Evolutionary conservation across 2,329 filamentous ascomycete species (phyloP), one percentile per base, ranked within the genome.

Genomic region (Thielaviopsis populi): DNA sequence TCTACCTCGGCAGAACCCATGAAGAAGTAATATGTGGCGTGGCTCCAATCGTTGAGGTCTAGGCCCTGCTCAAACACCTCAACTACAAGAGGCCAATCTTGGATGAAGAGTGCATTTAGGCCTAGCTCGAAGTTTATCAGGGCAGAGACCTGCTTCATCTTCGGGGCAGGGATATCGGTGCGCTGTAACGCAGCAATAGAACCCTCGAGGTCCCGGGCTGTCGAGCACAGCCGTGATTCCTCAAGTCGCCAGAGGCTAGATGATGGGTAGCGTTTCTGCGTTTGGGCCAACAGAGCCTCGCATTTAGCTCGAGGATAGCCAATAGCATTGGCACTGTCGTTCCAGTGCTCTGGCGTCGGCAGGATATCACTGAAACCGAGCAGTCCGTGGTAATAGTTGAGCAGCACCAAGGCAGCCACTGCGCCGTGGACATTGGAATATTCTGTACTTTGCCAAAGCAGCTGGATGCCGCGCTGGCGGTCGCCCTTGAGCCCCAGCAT

Each of bases 401-500:
- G 79, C 0, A 96, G 77, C 30, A 89, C 82, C 48, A 97, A 79
- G 0, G 87, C 89, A 0, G 91, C 86, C 71, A 97, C 86, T 6
- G 89, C 92, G n/a, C 91, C 92, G 70, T 96, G 95, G 70, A 97
- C 82, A 72, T 96, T 96, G 67, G 85, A 76, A 72, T 91, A 94
- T 60, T 85, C 84, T 24, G 89, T 91, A 13, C 90, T 89, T 71
- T 89, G 85, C 94, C 94, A 99, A 3, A 99, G 83, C 83, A 96
- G 87, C 46, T 81, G 79, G 40, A 96, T 79, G 10, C 91, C 94
- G 46, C 86, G 81, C 67, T 89, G 84, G 53, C 91, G 86, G 72
- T 97, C 91, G 40, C 94, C 94, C 67, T 83, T 85, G 75, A 97
- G 97, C 0, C 94, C 94, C 37, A 96, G 87, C 50, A 97, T 86